Evolutionary conservation across 257 asterid species (phyloP), one percentile per base, ranked within the genome.

Genomic region (Rhazya stricta): DNA sequence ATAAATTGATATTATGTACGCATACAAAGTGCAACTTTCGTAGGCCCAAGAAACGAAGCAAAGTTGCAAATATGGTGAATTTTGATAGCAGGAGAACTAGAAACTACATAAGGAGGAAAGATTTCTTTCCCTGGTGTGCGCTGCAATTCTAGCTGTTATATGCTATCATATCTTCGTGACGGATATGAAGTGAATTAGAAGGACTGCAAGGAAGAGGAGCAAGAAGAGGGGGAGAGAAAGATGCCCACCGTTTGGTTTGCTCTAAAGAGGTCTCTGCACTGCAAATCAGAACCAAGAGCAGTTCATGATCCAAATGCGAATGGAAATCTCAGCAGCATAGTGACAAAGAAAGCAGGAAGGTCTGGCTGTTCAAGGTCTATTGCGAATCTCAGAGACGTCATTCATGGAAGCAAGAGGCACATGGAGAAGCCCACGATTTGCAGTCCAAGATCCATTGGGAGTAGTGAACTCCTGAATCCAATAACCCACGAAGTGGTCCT

Each of bases 211-310:
- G n/a, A 19, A 27, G 34, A 15, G 57, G 25, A 30, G 12, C 63
- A n/a, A 13, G 25, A 25, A 23, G 42, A 13, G 9, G 51, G 66
- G 72, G 30, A 32, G 57, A 29, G 25, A 61, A 60, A 76, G 69
- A 90, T 91, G 98, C 96, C 98, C 1, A 89, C 94, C 1, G 96
- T 92, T 76, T 90, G 97, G 97, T 88, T 90, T 72, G 84, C 88
- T 67, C 37, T 92, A 51, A 88, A 83, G 86, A 88, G 83, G 71
- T 92, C 98, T 34, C 11, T 92, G 70, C 84, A 85, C 9, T 92
- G 98, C 85, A 87, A 84, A 83, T 86, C 97, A 54, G 88, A 79
- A 69, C 77, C 83, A 62, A 23, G 53, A 1, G 96, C 88, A 2
- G 93, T 92, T 3, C 76, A 83, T 45, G 93, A 90, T 67, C 96